These are phyloP conservation scores for Scheffersomyces illinoinensis DNA, from an alignment of 1,139 yeast genomes.

Conservation along the genomic window DNA sequence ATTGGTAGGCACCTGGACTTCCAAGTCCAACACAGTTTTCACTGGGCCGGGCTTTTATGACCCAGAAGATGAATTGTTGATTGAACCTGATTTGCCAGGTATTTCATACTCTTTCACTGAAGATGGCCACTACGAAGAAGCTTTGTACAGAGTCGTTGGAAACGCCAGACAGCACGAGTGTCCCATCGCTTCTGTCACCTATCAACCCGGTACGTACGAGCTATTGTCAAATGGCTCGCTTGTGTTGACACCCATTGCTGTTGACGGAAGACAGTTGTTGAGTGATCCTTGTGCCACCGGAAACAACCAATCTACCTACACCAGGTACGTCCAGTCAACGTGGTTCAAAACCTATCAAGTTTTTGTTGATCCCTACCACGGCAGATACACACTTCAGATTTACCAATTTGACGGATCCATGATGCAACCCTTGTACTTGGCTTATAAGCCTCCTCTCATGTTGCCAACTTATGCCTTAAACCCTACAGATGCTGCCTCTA, in stretches of 20 bases:
- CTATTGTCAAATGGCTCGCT: slow-evolving; percentile 66
- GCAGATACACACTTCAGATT: slow-evolving; percentile 72
- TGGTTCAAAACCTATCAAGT: slow-evolving; percentile 60
- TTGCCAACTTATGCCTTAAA: slow-evolving; percentile 88
- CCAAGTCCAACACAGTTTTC: slow-evolving; percentile 90
- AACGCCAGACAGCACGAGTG: slow-evolving; percentile 78
- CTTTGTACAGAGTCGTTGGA: slow-evolving; percentile 73
- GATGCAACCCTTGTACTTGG: slow-evolving; percentile 85
- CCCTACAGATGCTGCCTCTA: slow-evolving; percentile 62
- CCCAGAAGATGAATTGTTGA: slow-evolving; percentile 89
- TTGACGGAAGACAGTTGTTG: slow-evolving; percentile 90
- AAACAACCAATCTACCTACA: slow-evolving; percentile 56
- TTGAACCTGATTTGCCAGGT: slow-evolving; percentile 96
- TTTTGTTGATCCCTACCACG: slow-evolving; percentile 75
- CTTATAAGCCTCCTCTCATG: slow-evolving; percentile 94
- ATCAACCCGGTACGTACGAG: slow-evolving; percentile 85
- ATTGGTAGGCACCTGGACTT: slow-evolving; percentile 90
- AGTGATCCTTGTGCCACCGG: slow-evolving; percentile 76
- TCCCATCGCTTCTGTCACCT: slow-evolving; percentile 77
- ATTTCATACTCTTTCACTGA: slow-evolving; percentile 87
- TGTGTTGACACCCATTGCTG: slow-evolving; percentile 68
- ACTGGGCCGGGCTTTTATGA: slow-evolving; percentile 97
- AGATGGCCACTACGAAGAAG: slow-evolving; percentile 91
- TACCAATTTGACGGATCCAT: slow-evolving; percentile 81
- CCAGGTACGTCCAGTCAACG: slow-evolving; percentile 71